Evolutionary conservation across 2,329 filamentous ascomycete species (phyloP), one percentile per base, ranked within the genome.

Genomic region (Aspergillus sp.): DNA sequence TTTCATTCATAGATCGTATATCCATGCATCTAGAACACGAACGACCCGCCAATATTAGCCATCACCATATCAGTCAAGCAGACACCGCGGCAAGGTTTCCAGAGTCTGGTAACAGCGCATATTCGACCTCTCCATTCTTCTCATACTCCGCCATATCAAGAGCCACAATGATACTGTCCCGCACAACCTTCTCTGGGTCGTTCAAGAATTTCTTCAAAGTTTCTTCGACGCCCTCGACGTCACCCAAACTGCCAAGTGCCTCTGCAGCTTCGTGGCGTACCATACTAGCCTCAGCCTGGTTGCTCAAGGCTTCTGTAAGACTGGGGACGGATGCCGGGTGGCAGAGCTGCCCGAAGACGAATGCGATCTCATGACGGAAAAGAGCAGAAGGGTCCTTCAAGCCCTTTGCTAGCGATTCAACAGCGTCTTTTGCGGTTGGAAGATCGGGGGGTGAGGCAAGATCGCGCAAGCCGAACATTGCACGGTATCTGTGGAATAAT

Each of bases 71-170:
- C 54, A 60, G 64, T 73, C 65, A 70, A 59, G 69, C 68, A 58
- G 70, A 50, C 39, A 67, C 60, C 46, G 66, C 63, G 50, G 64
- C 64, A 48, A 66, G 57, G 30, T 69, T 67, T 40, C 65, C 66
- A 42, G 68, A 67, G 50, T 89, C 85, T 3, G 93, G 93, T 65
- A 98, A 88, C 69, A 96, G 83, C 47, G 95, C 95, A 80, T 99
- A 99, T 73, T 99, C 93, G 33, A 86, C 80, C 76, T 96, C 86
- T 42, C 90, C 90, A 66, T 87, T 90, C 80, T 90, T 91, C 81
- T 99, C 95, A 70, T 91, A 97, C 71, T 97, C 93, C 11, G 93
- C 95, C 91, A 99, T 99, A 75, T 99, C 95, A 64, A 99, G 82
- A 45, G 95, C 95, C 56, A 99, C 95, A 67, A 97, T 86, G 40